Evolutionary conservation across 2,329 filamentous ascomycete genomes (phyloP), one percentile per base, ranked within the genome.

Genomic region (Aspergillus terreus): DNA sequence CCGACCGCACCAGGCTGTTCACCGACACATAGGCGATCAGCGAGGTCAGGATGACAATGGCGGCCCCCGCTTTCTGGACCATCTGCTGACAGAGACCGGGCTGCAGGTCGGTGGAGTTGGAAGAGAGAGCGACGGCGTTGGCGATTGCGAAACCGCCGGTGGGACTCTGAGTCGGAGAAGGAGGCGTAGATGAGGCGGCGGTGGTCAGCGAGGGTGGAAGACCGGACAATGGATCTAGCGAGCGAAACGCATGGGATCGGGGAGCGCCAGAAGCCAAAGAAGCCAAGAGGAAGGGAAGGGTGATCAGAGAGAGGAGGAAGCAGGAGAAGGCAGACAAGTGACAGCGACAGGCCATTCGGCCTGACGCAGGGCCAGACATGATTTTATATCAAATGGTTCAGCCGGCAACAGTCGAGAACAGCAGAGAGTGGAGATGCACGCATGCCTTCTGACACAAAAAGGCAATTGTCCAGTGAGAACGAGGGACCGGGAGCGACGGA

Each of bases 1-100:
- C 77, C 41, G 78, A 67, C 48, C 76, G 75, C 42, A 82, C 78
- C 6, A 87, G 49, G 50, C 71, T 75, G 59, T 75, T 75, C 49
- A 74, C 53, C 15, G 69, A 71, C 32, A 75, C 63, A 63, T 75
- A 76, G 10, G 65, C 62, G 52, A 76, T 74, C 48, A 76, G 58
- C 19, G 66, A 69, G 21, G 71, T 68, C 42, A 76, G 64, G 30
- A 72, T 56, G 55, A 67, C 62, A 59, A 75, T 74, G 51, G 67
- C 64, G 50, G 67, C 63, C 46, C 69, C 72, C 25, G 69, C 65
- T 56, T 69, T 72, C 51, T 66, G 65, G 55, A 66, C 63, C 73
- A 75, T 76, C 67, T 70, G 69, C 63, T 66, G 62, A 35, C 58
- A 55, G 43, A 55, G 57, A 56, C 55, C 53, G 53, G 51, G 46